These are phyloP conservation scores for Cladobotryum mycophilum DNA, from an alignment of 2,329 filamentous ascomycete species.

Conservation along the genomic window DNA sequence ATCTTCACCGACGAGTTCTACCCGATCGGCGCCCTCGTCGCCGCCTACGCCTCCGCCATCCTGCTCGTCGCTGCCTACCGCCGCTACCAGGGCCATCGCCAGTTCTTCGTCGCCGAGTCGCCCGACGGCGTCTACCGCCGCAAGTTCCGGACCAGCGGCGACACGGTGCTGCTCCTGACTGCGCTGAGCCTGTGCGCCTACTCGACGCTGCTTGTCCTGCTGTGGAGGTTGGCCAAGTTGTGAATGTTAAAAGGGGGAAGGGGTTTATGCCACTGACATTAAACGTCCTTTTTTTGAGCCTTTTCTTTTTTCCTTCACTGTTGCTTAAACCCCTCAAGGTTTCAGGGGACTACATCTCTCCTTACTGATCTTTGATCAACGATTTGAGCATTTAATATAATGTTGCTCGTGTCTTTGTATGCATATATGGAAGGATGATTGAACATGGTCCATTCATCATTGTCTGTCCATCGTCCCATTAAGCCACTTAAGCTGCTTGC, in stretches of 20 bases:
- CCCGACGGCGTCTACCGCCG: constrained; percentile 31
- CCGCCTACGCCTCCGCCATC: constrained; percentile 81
- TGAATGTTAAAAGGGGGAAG: neutral
- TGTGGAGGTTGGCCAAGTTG: constrained; percentile 34
- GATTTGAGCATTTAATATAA: neutral
- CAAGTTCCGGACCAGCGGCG: constrained; percentile 59
- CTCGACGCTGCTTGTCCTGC: constrained; percentile 49
- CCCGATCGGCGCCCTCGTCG: constrained; percentile 90
- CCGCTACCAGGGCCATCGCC: constrained; percentile 83
- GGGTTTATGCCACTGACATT: neutral
- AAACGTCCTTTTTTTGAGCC: neutral
- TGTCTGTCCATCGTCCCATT: no score
- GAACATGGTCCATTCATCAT: no score
- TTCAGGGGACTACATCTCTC: no score
- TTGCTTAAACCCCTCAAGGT: neutral
- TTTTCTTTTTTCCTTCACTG: neutral
- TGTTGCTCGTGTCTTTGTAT: neutral
- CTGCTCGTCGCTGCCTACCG: constrained; percentile 78
- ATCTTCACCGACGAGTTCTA: constrained; percentile 98
- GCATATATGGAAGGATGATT: no score
- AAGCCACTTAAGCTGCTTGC: no score
- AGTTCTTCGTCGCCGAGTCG: constrained; percentile 66
- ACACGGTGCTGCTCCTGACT: constrained; percentile 54
- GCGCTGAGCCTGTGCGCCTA: constrained; percentile 53
- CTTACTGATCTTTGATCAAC: neutral